phyloP scores from a whole-genome alignment of 179 eudicot genomes.

The Amaranthus tricolor region DNA sequence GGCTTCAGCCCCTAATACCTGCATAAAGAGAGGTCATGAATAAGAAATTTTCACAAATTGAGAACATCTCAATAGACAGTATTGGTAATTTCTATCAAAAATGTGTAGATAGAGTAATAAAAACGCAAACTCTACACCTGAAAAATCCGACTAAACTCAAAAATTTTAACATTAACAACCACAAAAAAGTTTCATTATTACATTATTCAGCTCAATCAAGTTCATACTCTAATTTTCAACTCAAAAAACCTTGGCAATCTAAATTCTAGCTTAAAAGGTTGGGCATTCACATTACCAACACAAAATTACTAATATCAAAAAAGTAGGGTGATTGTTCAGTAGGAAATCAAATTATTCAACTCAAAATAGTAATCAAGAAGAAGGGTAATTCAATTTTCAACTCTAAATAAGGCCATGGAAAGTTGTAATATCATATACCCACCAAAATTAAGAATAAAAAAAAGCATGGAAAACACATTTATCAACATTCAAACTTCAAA shows the following conservation, averaged over 20 bases:
- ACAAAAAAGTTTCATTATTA: too few relatives aligned
- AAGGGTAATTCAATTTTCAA: background rate
- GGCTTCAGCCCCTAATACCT: slow-evolving; percentile 71
- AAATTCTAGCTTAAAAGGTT: background rate
- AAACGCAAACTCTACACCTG: background rate
- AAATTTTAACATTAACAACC: too few relatives aligned
- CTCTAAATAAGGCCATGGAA: background rate
- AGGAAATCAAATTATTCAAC: background rate
- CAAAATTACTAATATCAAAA: background rate
- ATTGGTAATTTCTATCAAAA: background rate
- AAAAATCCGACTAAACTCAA: too few relatives aligned
- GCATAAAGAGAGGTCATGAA: background rate
- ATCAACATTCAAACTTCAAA: background rate
- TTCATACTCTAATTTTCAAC: background rate
- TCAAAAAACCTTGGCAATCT: background rate
- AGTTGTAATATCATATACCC: too few relatives aligned
- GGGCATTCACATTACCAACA: background rate
- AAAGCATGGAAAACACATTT: background rate
- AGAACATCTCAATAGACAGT: background rate
- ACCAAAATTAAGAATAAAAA: background rate
- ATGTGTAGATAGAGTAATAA: background rate
- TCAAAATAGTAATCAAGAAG: background rate
- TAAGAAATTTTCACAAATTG: background rate
- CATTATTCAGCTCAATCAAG: background rate
- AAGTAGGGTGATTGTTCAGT: background rate